Conservation (phyloP, 1,284 basidiomycete genomes). For the Ganoderma multipileum region DNA sequence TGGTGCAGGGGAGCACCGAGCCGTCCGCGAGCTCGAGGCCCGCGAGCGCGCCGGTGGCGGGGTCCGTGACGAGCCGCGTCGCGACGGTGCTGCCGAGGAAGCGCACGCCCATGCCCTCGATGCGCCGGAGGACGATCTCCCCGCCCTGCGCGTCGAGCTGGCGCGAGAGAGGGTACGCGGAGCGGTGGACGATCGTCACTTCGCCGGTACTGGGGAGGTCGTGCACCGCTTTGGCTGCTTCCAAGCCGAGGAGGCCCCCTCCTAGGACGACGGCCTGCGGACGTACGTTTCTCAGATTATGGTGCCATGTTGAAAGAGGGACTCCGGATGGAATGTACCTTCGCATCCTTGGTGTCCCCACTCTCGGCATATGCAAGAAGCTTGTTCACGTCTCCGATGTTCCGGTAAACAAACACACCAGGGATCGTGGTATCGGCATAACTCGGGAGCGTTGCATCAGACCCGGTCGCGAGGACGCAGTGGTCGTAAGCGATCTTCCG, state of each 20-base stretch:
- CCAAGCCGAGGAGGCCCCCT: slow-evolving; percentile 77
- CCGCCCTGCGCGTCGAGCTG: slow-evolving; percentile 77
- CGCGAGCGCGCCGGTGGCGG: slow-evolving; percentile 43
- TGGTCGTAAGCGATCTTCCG: slow-evolving; percentile 63
- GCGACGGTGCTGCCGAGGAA: slow-evolving; percentile 63
- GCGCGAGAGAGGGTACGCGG: slow-evolving; percentile 68
- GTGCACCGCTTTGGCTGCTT: slow-evolving; percentile 78
- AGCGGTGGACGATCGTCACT: slow-evolving; percentile 67
- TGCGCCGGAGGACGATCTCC: slow-evolving; percentile 71
- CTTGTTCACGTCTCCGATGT: slow-evolving; percentile 68
- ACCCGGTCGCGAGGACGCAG: slow-evolving; percentile 77
- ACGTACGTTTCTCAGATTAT: no score
- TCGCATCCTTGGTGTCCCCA: slow-evolving; percentile 46
- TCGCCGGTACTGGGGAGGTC: slow-evolving; percentile 57
- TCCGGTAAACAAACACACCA: slow-evolving; percentile 79
- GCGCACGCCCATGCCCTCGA: slow-evolving; percentile 70
- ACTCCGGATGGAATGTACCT: slow-evolving; percentile 23
- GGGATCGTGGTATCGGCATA: slow-evolving; percentile 57
- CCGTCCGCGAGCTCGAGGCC: slow-evolving; percentile 60
- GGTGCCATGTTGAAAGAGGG: no score
- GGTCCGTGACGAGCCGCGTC: slow-evolving; percentile 42
- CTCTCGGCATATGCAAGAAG: slow-evolving; percentile 64
- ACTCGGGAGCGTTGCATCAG: slow-evolving; percentile 69
- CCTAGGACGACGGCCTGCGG: slow-evolving; percentile 64
- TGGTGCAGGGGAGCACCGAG: slow-evolving; percentile 48